Evolutionary conservation across 371 early-diverging fungal species (phyloP), one percentile per base, ranked within the genome.

Genomic region (Synchytrium microbalum): DNA sequence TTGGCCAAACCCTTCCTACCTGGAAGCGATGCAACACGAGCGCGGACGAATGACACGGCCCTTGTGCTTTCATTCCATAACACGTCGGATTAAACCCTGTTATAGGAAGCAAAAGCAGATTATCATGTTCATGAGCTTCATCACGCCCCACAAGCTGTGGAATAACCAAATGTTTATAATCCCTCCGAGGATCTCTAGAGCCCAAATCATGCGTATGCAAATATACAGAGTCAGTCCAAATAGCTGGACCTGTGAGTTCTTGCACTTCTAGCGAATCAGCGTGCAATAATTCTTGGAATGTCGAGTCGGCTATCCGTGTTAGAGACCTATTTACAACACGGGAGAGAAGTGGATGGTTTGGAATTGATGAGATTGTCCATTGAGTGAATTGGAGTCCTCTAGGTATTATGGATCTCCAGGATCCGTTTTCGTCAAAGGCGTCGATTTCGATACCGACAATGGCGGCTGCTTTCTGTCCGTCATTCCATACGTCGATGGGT

Each of bases 201-300:
- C n/a, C n/a, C n/a, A n/a, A n/a, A n/a, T n/a, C n/a, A n/a, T 51
- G 51, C 23, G 53, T 19, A 2, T 61, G 2, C 3, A 27, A 3
- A 19, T 28, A 2, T 23, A 61, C n/a, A 27, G 2, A n/a, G 54
- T 61, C 62, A 3, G 62, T 53, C 62, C 62, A 61, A 10, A 27
- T 33, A 27, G 25, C 62, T 5, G 62, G 62, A 1, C 62, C 62
- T 2, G 62, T 61, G 3, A 31, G 33, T 29, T 61, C 54, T n/a
- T 26, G 2, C 3, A 61, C 62, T 24, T 51, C 30, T 31, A 14
- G 16, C 1, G 31, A 19, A 2, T 32, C 8, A 8, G 2, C 8
- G 8, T 27, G 38, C 14, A 14, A 14, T 51, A 51, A 51, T 51
- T 38, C 27, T 25, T 32, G 30, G 8, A 10, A 26, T 2, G 23